Evolutionary conservation across 2,329 filamentous ascomycete genomes (phyloP).

Genomic region (Monosporascus sp.): DNA sequence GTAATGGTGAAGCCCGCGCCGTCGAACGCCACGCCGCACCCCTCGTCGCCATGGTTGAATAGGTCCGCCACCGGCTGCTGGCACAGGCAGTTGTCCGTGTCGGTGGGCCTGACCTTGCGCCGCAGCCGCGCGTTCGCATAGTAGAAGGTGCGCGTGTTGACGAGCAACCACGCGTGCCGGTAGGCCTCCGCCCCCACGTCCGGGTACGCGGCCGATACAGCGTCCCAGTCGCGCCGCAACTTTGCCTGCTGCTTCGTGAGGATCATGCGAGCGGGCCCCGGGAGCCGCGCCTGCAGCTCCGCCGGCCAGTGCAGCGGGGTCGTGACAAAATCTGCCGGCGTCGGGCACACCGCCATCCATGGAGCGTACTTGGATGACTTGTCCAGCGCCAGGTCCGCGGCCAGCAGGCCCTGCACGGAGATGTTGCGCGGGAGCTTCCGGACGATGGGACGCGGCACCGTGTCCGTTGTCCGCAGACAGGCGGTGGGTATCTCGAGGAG

Average conservation of each 20-base stretch:
- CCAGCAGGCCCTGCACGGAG: conserved; percentile 66
- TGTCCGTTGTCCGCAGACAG: conserved; percentile 60
- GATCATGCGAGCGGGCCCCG: conserved; percentile 36
- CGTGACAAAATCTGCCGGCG: conserved; percentile 48
- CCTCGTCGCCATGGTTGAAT: conserved; percentile 53
- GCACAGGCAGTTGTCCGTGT: conserved; percentile 55
- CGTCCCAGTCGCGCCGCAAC: conserved; percentile 43
- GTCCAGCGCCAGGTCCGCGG: conserved; percentile 60
- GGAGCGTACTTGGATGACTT: conserved; percentile 38
- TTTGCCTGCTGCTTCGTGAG: conserved; percentile 51
- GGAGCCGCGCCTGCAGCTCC: conserved; percentile 41
- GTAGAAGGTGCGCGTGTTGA: conserved; percentile 61
- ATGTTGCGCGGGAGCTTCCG: conserved; percentile 46
- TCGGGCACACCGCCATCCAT: conserved; percentile 67
- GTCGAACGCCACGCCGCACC: conserved; percentile 49
- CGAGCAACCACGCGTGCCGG: conserved; percentile 52
- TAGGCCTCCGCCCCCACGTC: conserved; percentile 29
- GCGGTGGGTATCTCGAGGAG: conserved; percentile 61
- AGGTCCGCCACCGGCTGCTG: conserved; percentile 70
- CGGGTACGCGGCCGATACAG: conserved; percentile 37
- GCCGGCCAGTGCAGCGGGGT: conserved; percentile 49
- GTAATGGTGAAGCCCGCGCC: conserved; percentile 48
- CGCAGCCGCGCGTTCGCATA: conserved; percentile 41
- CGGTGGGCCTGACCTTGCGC: conserved; percentile 27
- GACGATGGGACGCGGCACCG: conserved; percentile 49